These are phyloP conservation scores for Onygenales sp. DNA, from an alignment of 2,329 filamentous ascomycete species.

Conservation along the genomic window DNA sequence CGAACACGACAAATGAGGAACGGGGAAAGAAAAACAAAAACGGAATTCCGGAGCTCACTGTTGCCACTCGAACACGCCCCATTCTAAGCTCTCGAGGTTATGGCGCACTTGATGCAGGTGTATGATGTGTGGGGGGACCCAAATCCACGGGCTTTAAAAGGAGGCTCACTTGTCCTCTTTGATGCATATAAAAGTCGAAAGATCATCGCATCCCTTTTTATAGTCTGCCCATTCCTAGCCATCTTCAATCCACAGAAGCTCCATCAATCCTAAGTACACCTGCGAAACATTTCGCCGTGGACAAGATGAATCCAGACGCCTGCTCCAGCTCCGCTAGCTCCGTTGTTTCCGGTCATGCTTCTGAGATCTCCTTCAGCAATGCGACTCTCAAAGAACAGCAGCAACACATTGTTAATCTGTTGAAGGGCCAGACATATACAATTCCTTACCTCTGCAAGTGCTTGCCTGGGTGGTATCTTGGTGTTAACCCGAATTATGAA, in stretches of 20 bases:
- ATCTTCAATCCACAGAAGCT: not conserved
- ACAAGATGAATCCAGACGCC: not conserved
- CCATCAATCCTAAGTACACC: not conserved
- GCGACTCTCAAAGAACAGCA: not conserved
- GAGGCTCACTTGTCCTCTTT: no score
- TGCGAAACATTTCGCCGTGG: not conserved
- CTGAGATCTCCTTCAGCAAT: not conserved
- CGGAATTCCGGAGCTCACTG: no score
- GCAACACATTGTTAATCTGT: constrained; percentile 3
- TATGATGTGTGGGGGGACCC: no score
- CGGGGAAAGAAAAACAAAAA: not conserved
- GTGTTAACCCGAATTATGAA: constrained; percentile 6
- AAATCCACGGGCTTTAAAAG: no score
- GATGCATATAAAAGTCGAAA: no score
- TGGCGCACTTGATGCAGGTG: no score
- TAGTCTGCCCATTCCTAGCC: no score
- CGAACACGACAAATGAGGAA: not conserved
- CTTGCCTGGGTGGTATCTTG: constrained; percentile 6
- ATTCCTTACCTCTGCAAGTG: constrained; percentile 4
- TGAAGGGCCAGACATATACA: constrained; percentile 5
- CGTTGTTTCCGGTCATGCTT: not conserved
- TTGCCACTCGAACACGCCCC: no score
- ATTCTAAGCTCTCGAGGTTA: no score
- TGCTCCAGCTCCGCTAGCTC: not conserved
- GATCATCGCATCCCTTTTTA: no score